These are phyloP conservation scores for Bidens hawaiensis DNA, from an alignment of 140 eudicot species.

Conservation along the genomic window DNA sequence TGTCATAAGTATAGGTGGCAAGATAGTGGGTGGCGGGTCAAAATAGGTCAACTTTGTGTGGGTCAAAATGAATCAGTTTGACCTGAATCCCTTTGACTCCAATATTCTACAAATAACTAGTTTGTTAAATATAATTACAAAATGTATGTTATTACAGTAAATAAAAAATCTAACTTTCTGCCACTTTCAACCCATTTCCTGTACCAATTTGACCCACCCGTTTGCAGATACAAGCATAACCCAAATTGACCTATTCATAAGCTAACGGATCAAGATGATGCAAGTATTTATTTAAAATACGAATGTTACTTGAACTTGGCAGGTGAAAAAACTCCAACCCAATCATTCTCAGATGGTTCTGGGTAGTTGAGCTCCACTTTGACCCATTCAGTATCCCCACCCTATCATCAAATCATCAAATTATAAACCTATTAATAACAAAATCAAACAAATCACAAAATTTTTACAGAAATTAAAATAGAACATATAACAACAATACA, in stretches of 20 bases:
- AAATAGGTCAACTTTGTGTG: neutral
- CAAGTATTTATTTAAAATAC: no score
- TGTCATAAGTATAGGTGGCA: neutral
- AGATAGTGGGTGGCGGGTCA: neutral
- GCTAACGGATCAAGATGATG: neutral
- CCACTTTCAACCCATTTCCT: neutral
- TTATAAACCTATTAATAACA: neutral
- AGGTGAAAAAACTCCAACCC: slow-evolving; percentile 46
- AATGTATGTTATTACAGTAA: neutral
- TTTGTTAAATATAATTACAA: neutral
- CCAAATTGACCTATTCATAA: neutral
- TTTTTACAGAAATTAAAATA: no score
- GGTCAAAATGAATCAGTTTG: neutral
- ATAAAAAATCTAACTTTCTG: neutral
- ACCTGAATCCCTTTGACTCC: no score
- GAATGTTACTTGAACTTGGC: slow-evolving; percentile 36
- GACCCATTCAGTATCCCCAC: slow-evolving; percentile 39
- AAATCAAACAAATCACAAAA: neutral
- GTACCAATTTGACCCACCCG: neutral
- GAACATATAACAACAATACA: no score
- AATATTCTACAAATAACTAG: neutral
- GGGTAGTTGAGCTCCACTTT: slow-evolving; percentile 26
- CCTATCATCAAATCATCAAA: slow-evolving; percentile 25
- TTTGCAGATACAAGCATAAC: neutral
- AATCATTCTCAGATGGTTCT: slow-evolving; percentile 30